phyloP scores from a whole-genome alignment of 345 rosid species.

The Rhizophora mangle region DNA sequence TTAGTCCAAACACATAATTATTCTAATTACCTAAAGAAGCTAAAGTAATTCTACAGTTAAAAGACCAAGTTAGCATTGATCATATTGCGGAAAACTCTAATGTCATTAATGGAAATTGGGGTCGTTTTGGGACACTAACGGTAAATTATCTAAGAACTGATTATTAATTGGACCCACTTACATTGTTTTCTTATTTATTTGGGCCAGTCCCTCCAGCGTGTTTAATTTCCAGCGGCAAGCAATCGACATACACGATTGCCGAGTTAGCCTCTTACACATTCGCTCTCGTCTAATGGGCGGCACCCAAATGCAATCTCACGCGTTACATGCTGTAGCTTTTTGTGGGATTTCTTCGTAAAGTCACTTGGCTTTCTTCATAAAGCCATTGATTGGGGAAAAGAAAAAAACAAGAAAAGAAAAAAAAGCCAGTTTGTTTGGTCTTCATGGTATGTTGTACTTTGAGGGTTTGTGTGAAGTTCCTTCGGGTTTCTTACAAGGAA shows the following conservation, averaged over 20 bases:
- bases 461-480: background rate
- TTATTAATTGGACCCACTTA: background rate
- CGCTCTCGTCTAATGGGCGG: conserved; percentile 10
- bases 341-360: conserved; percentile 16
- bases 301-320: conserved; percentile 44
- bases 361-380: conserved; percentile 13
- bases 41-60: conserved; percentile 6
- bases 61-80: conserved; percentile 6
- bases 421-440: conserved; percentile 32
- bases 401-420: background rate
- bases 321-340: conserved; percentile 38
- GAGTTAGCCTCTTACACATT: conserved; percentile 33
- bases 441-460: conserved; percentile 21
- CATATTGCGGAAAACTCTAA: background rate
- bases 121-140: conserved; percentile 11
- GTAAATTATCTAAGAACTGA: conserved; percentile 19
- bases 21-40: conserved; percentile 33
- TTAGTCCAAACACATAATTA: conserved; percentile 39
- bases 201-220: background rate
- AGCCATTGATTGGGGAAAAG: background rate
- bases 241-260: conserved; percentile 6
- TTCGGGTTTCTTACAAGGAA: conserved; percentile 15
- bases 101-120: conserved; percentile 17
- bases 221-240: no score
- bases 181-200: background rate